Base-by-base conservation (phyloP, 116 monocot species). In the Papilionanthe hybrid region DNA sequence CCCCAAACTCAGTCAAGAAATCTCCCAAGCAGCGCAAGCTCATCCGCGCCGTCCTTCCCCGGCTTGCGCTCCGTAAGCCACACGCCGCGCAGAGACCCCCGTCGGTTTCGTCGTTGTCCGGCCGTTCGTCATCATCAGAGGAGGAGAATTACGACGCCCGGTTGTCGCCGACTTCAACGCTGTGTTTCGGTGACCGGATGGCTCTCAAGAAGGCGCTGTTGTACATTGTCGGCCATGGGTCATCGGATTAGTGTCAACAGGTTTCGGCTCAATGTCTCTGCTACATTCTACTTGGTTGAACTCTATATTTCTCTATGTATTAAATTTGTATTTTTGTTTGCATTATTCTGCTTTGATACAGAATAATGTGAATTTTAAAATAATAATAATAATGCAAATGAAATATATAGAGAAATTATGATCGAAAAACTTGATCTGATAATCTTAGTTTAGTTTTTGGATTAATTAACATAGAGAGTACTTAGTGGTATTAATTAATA, bases 171-270 rank as follows among this genome's bases (percentile, higher is more conserved):
- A 83, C 69, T 1, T 83, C 86, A 4, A 86, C 79, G 5, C 74
- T 87, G 42, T 87, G 89, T 75, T 85, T 85, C 73, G 78, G 87
- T 28, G 71, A 56, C 65, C 81, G 85, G 15, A 76, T 81, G 71
- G 58, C 6, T 22, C 53, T 87, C 79, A 86, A 83, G 85, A 87
- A 87, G 11, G 78, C 83, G 56, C 74, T 84, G 44, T 19, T 89
- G 58, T 30, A 82, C 2, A 72, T 87, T 29, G 82, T 85, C 48
- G n/a, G n/a, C n/a, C n/a, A n/a, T n/a, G n/a, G n/a, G n/a, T n/a
- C n/a, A n/a, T n/a, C n/a, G n/a, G n/a, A n/a, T n/a, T n/a, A n/a
- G n/a, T n/a, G n/a, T n/a, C n/a, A n/a, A n/a, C n/a, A n/a, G n/a
- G n/a, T n/a, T n/a, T n/a, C n/a, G n/a, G n/a, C n/a, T n/a, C n/a